Conservation (phyloP, 352 stramenopile species). For the Globisporangium nunn region DNA sequence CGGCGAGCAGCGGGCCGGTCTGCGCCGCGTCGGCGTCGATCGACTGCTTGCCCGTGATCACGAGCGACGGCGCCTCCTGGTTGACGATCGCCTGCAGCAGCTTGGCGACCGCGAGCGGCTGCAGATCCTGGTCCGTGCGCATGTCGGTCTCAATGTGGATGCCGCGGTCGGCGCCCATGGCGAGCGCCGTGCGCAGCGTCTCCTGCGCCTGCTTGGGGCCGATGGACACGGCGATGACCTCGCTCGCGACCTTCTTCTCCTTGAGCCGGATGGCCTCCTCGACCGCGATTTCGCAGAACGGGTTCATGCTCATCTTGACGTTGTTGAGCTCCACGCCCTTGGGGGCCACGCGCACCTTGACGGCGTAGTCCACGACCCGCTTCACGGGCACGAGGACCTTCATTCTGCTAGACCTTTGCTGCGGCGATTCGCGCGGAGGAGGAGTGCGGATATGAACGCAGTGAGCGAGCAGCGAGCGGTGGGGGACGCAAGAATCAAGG, state of each 20-base stretch:
- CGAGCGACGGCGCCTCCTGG: constrained; percentile 89
- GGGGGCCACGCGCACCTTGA: constrained; percentile 95
- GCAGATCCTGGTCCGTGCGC: constrained; percentile 95
- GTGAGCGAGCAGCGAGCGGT: background rate
- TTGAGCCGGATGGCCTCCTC: constrained; percentile 98
- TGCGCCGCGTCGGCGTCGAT: constrained; percentile 84
- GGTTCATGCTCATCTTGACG: constrained; percentile 99
- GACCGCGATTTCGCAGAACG: constrained; percentile 98
- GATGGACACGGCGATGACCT: constrained; percentile 96
- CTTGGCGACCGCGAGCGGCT: constrained; percentile 96
- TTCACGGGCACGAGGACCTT: constrained; percentile 97
- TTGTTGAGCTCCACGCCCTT: constrained; percentile 96
- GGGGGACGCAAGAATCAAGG: background rate
- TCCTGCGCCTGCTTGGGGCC: constrained; percentile 96
- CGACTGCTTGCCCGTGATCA: constrained; percentile 97
- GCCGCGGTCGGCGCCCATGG: constrained; percentile 92
- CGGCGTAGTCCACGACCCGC: constrained; percentile 96
- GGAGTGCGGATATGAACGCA: background rate
- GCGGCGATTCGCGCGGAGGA: background rate
- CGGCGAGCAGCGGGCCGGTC: constrained; percentile 93
- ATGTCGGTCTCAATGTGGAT: constrained; percentile 97
- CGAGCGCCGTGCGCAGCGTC: constrained; percentile 92
- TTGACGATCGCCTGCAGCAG: constrained; percentile 93
- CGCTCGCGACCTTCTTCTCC: constrained; percentile 93
- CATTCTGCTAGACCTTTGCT: constrained; percentile 20